A percentile compares a stretch with the other conserved stretches of the same genome.
Conservation (phyloP, 169 alveolate genomes). For the Eimeria necatrix region DNA sequence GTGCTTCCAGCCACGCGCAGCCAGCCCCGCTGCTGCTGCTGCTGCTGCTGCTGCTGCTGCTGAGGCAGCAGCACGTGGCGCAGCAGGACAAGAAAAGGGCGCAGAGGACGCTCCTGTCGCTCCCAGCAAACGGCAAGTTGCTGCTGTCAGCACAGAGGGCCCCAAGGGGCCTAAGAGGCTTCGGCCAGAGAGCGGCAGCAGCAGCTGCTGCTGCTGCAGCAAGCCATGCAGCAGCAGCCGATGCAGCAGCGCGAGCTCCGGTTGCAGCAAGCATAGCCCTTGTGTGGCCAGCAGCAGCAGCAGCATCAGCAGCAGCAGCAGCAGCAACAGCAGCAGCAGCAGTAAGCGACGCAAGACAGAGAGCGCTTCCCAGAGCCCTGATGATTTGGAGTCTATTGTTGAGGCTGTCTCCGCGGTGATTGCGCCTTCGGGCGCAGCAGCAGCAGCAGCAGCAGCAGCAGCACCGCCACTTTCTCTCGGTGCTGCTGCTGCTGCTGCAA, state of each 20-base stretch:
- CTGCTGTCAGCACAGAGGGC: not conserved
- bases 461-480: not conserved
- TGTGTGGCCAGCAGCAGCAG: not conserved
- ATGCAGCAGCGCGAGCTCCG: not conserved
- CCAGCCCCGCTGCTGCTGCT: not conserved
- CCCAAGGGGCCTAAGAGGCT: not conserved
- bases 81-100: constrained; percentile 17
- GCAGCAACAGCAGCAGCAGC: not conserved
- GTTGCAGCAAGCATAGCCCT: not conserved
- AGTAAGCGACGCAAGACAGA: not conserved
- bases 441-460: not conserved
- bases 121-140: not conserved
- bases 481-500: not conserved
- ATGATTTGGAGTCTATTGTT: not conserved
- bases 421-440: not conserved
- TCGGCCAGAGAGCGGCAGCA: not conserved
- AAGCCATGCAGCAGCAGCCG: not conserved
- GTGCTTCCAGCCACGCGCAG: not conserved
- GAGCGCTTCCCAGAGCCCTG: not conserved
- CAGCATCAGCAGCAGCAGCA: not conserved
- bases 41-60: constrained; percentile 66
- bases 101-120: not conserved
- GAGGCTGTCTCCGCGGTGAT: not conserved
- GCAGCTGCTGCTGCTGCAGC: not conserved
- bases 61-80: not conserved